A percentile compares a stretch with the other conserved stretches of the same genome.
Evolutionary conservation across 768 basidiomycete species (phyloP).

Genomic region (Tricholoma sp.): DNA sequence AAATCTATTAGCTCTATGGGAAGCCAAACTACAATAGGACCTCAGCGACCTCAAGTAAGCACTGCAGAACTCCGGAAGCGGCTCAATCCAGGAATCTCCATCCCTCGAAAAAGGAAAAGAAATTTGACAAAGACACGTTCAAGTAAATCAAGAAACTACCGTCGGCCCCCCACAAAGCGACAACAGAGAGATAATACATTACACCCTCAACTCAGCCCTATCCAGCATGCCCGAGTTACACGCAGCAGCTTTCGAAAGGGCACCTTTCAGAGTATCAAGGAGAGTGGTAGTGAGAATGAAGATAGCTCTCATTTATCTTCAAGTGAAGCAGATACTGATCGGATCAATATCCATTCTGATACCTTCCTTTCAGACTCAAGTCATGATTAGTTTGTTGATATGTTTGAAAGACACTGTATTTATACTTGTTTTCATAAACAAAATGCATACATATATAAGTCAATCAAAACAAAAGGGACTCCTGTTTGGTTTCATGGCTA

Average conservation of each 20-base stretch:
- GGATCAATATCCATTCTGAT: not conserved
- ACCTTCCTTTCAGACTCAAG: not conserved
- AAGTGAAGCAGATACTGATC: not conserved
- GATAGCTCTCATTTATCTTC: not conserved
- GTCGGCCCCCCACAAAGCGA: not conserved
- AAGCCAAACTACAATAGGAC: not conserved
- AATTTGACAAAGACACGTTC: not conserved
- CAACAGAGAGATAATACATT: not conserved
- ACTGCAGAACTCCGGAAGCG: not conserved
- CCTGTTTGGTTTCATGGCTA: not conserved
- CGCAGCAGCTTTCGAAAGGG: not conserved
- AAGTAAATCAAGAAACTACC: not conserved
- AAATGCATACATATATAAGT: not conserved
- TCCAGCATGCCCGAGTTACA: not conserved
- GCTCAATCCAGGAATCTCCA: not conserved
- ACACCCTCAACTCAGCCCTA: not conserved
- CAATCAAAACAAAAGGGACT: not conserved
- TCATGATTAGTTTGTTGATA: not conserved
- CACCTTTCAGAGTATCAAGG: not conserved
- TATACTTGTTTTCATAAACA: not conserved
- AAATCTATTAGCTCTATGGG: not conserved
- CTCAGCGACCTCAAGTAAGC: not conserved
- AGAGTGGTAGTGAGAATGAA: not conserved
- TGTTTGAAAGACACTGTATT: not conserved
- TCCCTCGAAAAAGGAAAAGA: not conserved